phyloP scores from a whole-genome alignment of 495 filamentous ascomycete species.

The Trypethelium eluteriae region DNA sequence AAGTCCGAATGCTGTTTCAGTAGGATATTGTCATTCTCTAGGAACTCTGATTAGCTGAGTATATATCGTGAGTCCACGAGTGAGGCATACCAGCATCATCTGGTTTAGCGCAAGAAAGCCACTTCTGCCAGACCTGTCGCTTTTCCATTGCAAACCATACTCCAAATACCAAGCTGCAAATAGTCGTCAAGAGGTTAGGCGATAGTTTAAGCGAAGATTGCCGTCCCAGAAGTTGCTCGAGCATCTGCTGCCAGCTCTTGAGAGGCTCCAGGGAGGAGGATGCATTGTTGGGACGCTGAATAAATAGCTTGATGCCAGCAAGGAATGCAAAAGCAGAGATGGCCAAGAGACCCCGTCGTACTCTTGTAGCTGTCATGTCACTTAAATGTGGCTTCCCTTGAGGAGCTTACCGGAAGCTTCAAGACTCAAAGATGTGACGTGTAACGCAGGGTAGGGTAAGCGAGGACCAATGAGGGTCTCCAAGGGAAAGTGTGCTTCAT shows the following conservation, averaged over 20 bases:
- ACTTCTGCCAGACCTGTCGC: not conserved
- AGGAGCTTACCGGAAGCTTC: not conserved
- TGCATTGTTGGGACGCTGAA: not conserved
- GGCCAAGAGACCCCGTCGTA: not conserved
- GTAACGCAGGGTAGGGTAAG: constrained; percentile 1
- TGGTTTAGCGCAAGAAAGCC: not conserved
- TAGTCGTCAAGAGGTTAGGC: not conserved
- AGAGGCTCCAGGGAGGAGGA: not conserved
- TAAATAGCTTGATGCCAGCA: not conserved
- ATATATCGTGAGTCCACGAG: not conserved
- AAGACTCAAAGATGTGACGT: not conserved
- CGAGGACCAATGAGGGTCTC: not conserved
- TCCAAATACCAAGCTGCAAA: not conserved
- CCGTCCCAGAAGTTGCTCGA: not conserved
- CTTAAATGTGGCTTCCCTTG: not conserved
- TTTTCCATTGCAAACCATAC: constrained; percentile 11
- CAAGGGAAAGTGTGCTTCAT: not conserved
- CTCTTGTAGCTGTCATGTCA: not conserved
- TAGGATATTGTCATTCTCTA: constrained; percentile 34
- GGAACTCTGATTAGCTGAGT: not conserved
- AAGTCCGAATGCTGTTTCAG: constrained; percentile 66
- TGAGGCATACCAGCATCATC: not conserved
- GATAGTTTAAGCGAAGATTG: not conserved
- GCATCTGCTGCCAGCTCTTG: not conserved
- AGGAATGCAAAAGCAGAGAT: not conserved